Evolutionary conservation across 106 monocot species (phyloP).

Genomic region (Platanthera guangdongensis): DNA sequence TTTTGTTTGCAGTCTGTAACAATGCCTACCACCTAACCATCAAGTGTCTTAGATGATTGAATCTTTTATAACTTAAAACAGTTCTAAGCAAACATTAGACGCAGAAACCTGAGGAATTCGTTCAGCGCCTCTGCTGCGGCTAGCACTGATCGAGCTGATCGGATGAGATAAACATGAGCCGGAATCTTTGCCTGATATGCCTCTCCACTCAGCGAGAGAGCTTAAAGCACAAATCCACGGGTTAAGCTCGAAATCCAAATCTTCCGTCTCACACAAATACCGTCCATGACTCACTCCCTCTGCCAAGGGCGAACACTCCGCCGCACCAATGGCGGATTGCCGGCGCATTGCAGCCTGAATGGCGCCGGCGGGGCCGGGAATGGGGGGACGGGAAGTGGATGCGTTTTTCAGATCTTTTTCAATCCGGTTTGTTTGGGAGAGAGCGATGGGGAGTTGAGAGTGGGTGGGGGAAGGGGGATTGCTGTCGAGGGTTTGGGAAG

Average conservation of each 20-base stretch:
- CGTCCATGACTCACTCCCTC: not conserved
- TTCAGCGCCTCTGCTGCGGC: not conserved
- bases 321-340: constrained; percentile 5
- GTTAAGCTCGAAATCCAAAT: constrained; percentile 40
- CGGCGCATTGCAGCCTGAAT: constrained; percentile 55
- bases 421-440: not conserved
- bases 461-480: not conserved
- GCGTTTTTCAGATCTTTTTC: not conserved
- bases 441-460: not conserved
- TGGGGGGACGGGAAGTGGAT: constrained; percentile 9
- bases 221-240: constrained; percentile 54
- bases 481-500: constrained; percentile 13
- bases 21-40: constrained; percentile 56
- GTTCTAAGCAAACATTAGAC: not conserved
- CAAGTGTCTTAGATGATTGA: constrained; percentile 2
- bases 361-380: constrained; percentile 65
- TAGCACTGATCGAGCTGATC: constrained; percentile 33
- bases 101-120: constrained; percentile 29
- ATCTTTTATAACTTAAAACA: not conserved
- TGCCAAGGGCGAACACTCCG: not conserved
- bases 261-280: not conserved
- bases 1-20: constrained; percentile 60
- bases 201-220: constrained; percentile 32
- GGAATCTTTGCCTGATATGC: constrained; percentile 1
- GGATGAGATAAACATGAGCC: not conserved